These are phyloP conservation scores for Globisporangium viniferum DNA, from an alignment of 352 stramenopile species.

Conservation along the genomic window DNA sequence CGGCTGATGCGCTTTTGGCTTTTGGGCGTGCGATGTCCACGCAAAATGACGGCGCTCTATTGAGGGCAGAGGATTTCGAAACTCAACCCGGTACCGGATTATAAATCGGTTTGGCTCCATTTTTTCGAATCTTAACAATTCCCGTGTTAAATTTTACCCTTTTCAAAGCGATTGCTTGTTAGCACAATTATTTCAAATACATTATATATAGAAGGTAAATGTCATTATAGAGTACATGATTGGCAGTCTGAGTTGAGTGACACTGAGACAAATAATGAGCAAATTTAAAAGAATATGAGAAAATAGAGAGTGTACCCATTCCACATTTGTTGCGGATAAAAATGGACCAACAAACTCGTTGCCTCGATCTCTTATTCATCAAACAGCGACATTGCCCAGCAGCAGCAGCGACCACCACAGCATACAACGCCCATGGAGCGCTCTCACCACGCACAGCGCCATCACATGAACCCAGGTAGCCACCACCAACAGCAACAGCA, in stretches of 20 bases:
- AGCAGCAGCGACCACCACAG: neutral
- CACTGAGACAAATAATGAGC: neutral
- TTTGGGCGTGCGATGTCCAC: slow-evolving; percentile 2
- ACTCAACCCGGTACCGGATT: neutral
- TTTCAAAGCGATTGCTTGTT: neutral
- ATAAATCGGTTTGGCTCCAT: slow-evolving; percentile 10
- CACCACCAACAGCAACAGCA: neutral
- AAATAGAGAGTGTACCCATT: neutral
- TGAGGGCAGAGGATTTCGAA: neutral
- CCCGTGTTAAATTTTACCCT: slow-evolving; percentile 2
- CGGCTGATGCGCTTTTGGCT: slow-evolving; percentile 9
- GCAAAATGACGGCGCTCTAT: neutral
- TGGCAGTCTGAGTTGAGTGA: too few species aligned
- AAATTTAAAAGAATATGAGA: neutral
- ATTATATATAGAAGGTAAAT: neutral
- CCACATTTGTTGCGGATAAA: too few species aligned
- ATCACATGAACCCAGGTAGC: slow-evolving; percentile 5
- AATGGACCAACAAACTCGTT: neutral
- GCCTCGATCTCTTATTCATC: neutral
- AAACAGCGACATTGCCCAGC: neutral
- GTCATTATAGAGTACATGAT: neutral
- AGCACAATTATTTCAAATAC: too few species aligned
- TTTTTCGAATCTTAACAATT: too few species aligned
- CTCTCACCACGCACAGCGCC: neutral
- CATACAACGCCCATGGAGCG: neutral